Evolutionary conservation across 2,329 filamentous ascomycete genomes (phyloP).

Genomic region (Myriosclerotinia scirpicola): DNA sequence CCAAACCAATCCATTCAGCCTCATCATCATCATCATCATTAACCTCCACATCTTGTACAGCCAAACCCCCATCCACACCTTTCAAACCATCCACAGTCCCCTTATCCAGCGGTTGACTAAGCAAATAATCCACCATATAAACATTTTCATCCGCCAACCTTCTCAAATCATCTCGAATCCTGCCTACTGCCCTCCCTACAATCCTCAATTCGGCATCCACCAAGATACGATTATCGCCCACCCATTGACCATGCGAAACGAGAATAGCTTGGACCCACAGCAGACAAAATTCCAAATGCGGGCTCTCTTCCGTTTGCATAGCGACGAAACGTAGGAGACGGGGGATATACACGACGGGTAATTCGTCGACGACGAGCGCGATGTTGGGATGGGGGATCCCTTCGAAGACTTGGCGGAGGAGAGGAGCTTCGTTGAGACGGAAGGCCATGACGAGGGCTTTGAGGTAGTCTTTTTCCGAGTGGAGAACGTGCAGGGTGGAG

Average conservation of each 20-base stretch:
- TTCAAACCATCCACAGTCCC: constrained; percentile 39
- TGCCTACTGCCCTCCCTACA: constrained; percentile 75
- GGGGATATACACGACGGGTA: constrained; percentile 84
- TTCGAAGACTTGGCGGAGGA: constrained; percentile 85
- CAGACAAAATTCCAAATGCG: constrained; percentile 92
- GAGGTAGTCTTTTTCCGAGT: constrained; percentile 74
- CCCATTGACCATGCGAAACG: constrained; percentile 78
- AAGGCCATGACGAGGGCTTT: constrained; percentile 97
- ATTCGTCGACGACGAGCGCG: constrained; percentile 69
- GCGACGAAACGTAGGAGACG: constrained; percentile 85
- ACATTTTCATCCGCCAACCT: constrained; percentile 83
- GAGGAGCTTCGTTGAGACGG: constrained; percentile 80
- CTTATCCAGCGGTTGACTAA: constrained; percentile 50
- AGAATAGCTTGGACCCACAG: constrained; percentile 86
- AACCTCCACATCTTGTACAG: constrained; percentile 39
- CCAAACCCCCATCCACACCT: constrained; percentile 42
- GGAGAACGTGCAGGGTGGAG: constrained; percentile 69
- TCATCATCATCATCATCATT: constrained; percentile 43
- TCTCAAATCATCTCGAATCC: constrained; percentile 80
- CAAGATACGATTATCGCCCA: constrained; percentile 76
- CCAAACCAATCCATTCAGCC: constrained; percentile 55
- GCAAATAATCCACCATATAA: constrained; percentile 83
- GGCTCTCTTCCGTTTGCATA: constrained; percentile 81
- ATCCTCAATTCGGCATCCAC: constrained; percentile 83
- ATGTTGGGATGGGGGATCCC: constrained; percentile 75